These are phyloP conservation scores for Vitis hybrid DNA, from an alignment of 177 flowering plant species.

Conservation along the genomic window DNA sequence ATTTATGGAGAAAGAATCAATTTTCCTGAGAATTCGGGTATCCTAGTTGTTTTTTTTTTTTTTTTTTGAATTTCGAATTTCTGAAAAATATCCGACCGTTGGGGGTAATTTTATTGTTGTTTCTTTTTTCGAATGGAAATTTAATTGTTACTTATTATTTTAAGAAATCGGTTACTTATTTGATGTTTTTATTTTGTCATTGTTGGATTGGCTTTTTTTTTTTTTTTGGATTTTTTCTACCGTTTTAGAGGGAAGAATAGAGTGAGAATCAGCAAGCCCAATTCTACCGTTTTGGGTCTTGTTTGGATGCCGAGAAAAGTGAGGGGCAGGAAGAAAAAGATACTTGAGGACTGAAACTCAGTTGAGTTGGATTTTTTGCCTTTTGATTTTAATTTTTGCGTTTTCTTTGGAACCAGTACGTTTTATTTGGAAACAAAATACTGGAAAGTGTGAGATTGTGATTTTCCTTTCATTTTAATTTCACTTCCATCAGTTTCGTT, in stretches of 20 bases:
- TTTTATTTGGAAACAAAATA: neutral
- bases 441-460: too few relatives aligned
- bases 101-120: neutral
- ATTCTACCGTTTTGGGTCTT: neutral
- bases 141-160: too few relatives aligned
- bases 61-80: neutral
- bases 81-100: neutral
- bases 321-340: neutral
- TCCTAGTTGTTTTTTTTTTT: neutral
- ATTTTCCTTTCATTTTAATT: neutral
- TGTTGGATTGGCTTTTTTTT: too few relatives aligned
- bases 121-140: too few relatives aligned
- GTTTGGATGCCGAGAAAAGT: constrained; percentile 22
- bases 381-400: neutral
- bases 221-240: neutral
- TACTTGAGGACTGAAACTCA: neutral
- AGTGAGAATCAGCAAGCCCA: neutral
- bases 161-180: too few relatives aligned
- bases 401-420: neutral
- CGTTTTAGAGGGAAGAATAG: constrained; percentile 12
- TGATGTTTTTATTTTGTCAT: too few relatives aligned
- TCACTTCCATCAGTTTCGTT: constrained; percentile 3
- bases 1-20: neutral
- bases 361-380: neutral
- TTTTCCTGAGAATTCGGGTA: constrained; percentile 4